Base-by-base conservation (phyloP, 441 rosid species). In the Populus trichocarpa region DNA sequence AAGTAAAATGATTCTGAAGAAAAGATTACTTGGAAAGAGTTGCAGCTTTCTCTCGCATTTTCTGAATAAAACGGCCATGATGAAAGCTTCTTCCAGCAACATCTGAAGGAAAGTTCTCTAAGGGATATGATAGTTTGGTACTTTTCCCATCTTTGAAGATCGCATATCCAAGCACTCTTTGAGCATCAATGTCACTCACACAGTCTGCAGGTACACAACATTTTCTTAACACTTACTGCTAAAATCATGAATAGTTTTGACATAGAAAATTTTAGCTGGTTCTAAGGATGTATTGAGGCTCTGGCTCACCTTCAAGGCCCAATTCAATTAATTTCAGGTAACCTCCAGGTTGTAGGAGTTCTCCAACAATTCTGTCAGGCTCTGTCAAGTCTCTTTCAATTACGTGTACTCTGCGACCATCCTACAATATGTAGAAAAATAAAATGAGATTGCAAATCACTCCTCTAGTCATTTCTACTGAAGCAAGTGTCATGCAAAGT, bases 1-100 rank as follows among this genome's bases (percentile, higher is more conserved):
- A 46, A 53, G 22, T 53, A 53, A 18, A 53, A 53, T 53, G 63
- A 53, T 5, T 53, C 9, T 18, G 9, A 18, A 53, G 20, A n/a
- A 53, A 53, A 53, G 63, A 53, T 53, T 77, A 71, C 80, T 40
- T 42, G 32, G 70, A 63, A 71, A 77, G 80, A n/a, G 80, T 30
- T 36, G 65, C 71, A 70, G 80, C 76, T 26, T 77, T 77, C 46
- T 77, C 71, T 30, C 80, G 32, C 76, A 77, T 77, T 65, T 59
- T 77, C 50, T 77, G 80, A 70, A 77, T 65, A 5, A 77, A 77
- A 42, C 76, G 80, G 18, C 80, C 80, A 65, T 77, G 64, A 33
- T 77, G 80, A 46, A 77, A 77, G 71, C 80, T 71, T 67, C 80
- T 77, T 14, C 80, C 80, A 28, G 75, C 46, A 5, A 77, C 80